These are phyloP conservation scores for Fusarium succisae DNA, from an alignment of 2,329 filamentous ascomycete genomes.

Conservation along the genomic window DNA sequence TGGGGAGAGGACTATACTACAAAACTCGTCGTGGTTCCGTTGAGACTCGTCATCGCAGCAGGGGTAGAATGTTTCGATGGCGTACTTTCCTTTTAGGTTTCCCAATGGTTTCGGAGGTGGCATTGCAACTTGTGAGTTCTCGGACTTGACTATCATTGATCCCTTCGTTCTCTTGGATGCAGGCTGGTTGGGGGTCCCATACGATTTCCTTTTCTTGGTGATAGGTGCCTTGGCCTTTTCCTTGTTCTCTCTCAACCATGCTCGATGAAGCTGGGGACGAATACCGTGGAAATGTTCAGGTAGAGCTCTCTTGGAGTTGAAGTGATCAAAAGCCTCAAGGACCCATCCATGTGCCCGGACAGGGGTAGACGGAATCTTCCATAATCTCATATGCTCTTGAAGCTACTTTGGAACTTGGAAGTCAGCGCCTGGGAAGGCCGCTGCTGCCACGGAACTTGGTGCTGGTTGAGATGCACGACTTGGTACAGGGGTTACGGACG, in stretches of 20 bases:
- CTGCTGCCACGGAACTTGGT: no score
- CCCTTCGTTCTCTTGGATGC: background rate
- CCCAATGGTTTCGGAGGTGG: background rate
- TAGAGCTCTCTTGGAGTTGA: background rate
- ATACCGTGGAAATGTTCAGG: background rate
- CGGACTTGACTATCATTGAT: background rate
- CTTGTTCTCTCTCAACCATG: background rate
- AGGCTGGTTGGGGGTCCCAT: rapidly evolving
- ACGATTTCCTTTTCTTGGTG: background rate
- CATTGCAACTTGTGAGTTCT: background rate
- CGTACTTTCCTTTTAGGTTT: background rate
- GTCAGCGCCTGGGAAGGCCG: background rate
- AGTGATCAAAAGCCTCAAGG: background rate
- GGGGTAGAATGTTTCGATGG: background rate
- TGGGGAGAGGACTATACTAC: background rate
- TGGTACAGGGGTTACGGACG: background rate
- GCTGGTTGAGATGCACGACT: background rate
- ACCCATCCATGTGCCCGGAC: background rate
- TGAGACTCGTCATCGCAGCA: background rate
- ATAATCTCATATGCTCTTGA: background rate
- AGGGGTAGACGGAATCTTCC: background rate
- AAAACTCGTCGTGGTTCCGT: background rate
- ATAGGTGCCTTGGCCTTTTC: rapidly evolving
- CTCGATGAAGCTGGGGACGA: background rate
- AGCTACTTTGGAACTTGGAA: background rate